These are phyloP conservation scores for Dioscorea alata DNA, from an alignment of 106 monocot species.

Conservation along the genomic window DNA sequence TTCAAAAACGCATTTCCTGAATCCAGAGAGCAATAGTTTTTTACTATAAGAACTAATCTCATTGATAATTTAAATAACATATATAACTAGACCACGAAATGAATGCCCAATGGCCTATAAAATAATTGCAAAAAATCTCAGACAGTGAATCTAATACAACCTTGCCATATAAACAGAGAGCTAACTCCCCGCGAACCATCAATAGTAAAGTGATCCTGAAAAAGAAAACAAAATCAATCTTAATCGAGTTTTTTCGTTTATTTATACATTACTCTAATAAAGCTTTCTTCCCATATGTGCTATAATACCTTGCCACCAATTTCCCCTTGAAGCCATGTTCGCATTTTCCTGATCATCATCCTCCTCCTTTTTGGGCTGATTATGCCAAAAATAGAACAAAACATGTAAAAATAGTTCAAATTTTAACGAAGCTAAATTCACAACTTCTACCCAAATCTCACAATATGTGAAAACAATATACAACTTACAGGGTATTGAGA, in stretches of 20 bases:
- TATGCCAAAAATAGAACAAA: neutral
- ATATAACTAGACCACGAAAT: too few species aligned
- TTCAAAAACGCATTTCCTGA: too few species aligned
- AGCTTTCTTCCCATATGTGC: neutral
- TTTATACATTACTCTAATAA: neutral
- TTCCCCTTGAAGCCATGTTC: constrained; percentile 12
- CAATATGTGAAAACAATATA: neutral
- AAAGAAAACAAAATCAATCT: neutral
- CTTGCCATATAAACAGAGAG: neutral
- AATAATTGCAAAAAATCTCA: neutral
- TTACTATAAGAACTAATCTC: too few species aligned
- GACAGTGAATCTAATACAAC: neutral
- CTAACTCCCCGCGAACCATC: neutral
- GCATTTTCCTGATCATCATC: constrained; percentile 3
- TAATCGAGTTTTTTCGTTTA: neutral
- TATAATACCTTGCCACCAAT: constrained; percentile 16
- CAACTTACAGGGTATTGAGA: constrained; percentile 9
- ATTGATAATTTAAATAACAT: too few species aligned
- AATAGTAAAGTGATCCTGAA: constrained; percentile 12
- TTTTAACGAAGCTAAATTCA: neutral
- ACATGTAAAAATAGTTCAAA: neutral
- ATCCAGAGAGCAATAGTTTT: too few species aligned
- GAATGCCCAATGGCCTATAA: neutral
- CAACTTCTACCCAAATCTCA: neutral
- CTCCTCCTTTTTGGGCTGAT: constrained; percentile 3